Evolutionary conservation across 1,139 yeast genomes (phyloP).

Genomic region (Candida mesenterica): DNA sequence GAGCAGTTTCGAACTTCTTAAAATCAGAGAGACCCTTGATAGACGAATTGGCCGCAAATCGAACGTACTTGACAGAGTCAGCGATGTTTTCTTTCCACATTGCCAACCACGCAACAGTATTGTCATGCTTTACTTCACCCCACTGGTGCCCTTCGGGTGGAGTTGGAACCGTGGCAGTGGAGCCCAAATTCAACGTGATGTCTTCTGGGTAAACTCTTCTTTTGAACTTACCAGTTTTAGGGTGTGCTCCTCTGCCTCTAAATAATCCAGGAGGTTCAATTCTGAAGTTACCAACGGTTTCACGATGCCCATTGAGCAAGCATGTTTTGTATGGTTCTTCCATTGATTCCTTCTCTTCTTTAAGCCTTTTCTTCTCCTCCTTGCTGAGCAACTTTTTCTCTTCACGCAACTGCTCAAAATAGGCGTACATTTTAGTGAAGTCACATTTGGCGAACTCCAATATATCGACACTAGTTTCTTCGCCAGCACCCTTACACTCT

Average conservation of each 20-base stretch:
- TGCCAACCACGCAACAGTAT: slow-evolving; percentile 92
- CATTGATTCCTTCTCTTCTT: slow-evolving; percentile 65
- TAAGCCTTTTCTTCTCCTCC: slow-evolving; percentile 71
- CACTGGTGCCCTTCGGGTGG: slow-evolving; percentile 88
- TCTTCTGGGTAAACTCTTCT: slow-evolving; percentile 87
- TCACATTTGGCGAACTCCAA: slow-evolving; percentile 69
- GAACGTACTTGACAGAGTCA: slow-evolving; percentile 79
- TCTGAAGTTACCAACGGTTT: slow-evolving; percentile 89
- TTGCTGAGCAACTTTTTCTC: slow-evolving; percentile 66
- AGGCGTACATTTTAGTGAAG: slow-evolving; percentile 68
- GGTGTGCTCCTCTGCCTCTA: slow-evolving; percentile 96
- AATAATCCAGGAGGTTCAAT: slow-evolving; percentile 96
- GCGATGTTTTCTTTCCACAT: slow-evolving; percentile 96
- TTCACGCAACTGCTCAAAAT: slow-evolving; percentile 69
- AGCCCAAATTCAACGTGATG: slow-evolving; percentile 78
- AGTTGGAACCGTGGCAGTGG: slow-evolving; percentile 67
- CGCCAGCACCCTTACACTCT: slow-evolving; percentile 41
- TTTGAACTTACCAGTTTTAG: slow-evolving; percentile 87
- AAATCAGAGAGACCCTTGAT: slow-evolving; percentile 88
- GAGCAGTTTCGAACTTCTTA: slow-evolving; percentile 90
- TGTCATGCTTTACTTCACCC: slow-evolving; percentile 89
- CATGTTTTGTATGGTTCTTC: slow-evolving; percentile 87
- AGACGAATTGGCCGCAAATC: slow-evolving; percentile 89
- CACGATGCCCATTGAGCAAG: slow-evolving; percentile 80
- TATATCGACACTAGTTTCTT: slow-evolving; percentile 61